These are phyloP conservation scores for Diaporthe citriasiana DNA, from an alignment of 2,329 filamentous ascomycete genomes.

Conservation along the genomic window DNA sequence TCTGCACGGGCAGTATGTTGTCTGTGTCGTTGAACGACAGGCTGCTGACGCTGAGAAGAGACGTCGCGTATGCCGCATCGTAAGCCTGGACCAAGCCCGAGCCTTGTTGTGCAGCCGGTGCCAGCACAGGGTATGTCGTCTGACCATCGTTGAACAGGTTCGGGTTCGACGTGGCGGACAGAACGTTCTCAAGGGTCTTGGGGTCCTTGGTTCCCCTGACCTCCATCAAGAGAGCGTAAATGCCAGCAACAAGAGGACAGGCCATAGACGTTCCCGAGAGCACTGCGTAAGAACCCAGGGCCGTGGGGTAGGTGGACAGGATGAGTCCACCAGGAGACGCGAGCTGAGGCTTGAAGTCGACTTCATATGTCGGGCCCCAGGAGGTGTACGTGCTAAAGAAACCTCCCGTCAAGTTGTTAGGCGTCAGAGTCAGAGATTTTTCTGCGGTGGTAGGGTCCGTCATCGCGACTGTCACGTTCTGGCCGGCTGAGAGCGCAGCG, in stretches of 20 bases:
- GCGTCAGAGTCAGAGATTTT: constrained; percentile 51
- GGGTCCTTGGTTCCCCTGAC: constrained; percentile 66
- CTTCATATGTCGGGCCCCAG: constrained; percentile 64
- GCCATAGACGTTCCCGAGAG: constrained; percentile 70
- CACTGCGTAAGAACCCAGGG: constrained; percentile 60
- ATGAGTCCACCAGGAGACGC: constrained; percentile 64
- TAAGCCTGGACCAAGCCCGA: constrained; percentile 72
- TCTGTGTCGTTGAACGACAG: constrained; percentile 76
- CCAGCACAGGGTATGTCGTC: constrained; percentile 56
- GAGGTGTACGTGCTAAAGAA: constrained; percentile 55
- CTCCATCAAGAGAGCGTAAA: constrained; percentile 67
- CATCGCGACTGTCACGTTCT: constrained; percentile 61
- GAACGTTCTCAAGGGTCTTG: constrained; percentile 61
- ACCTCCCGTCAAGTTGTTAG: constrained; percentile 64
- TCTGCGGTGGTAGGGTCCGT: constrained; percentile 55
- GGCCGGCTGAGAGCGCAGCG: constrained; percentile 57
- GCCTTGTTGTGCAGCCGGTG: constrained; percentile 73
- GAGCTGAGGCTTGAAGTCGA: constrained; percentile 63
- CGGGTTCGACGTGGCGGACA: constrained; percentile 65
- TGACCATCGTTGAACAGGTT: constrained; percentile 62
- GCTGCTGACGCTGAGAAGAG: constrained; percentile 67
- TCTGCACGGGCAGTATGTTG: constrained; percentile 62
- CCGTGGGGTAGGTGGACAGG: constrained; percentile 64
- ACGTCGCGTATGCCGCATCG: constrained; percentile 68
- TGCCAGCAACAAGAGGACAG: constrained; percentile 63